Conservation (phyloP, 345 rosid species). For the Citrus sp. region DNA sequence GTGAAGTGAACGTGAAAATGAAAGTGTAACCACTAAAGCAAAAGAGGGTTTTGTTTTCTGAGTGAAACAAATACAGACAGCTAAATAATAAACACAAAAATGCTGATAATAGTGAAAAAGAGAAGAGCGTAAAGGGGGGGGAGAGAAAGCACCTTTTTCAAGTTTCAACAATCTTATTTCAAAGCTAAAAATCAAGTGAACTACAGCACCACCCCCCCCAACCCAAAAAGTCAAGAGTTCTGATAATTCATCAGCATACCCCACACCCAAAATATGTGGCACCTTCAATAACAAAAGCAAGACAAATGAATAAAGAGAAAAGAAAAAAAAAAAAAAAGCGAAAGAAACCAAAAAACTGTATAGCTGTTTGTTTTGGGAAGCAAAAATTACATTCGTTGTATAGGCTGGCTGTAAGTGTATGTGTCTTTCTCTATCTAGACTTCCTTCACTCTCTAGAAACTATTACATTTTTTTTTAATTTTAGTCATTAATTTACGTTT, state of each 20-base stretch:
- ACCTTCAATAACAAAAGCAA: background rate
- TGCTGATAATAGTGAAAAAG: background rate
- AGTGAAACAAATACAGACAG: background rate
- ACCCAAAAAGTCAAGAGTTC: conserved; percentile 15
- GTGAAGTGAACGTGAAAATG: background rate
- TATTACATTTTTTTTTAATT: no score
- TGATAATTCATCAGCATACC: conserved; percentile 14
- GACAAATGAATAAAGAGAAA: background rate
- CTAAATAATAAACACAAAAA: background rate
- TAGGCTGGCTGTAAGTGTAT: background rate
- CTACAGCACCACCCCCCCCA: background rate
- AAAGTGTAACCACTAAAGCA: background rate
- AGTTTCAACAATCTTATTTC: conserved; percentile 8
- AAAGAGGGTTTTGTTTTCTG: no score
- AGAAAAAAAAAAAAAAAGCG: no score
- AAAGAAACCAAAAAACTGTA: background rate
- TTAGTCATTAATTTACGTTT: background rate
- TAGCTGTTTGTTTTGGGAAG: background rate
- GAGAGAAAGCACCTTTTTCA: conserved; percentile 20
- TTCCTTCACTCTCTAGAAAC: background rate
- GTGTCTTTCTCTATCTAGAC: background rate
- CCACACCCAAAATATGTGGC: conserved; percentile 15
- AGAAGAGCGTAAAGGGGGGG: background rate
- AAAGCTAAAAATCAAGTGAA: conserved; percentile 28
- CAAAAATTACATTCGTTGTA: background rate